A percentile compares a stretch with the other conserved stretches of the same genome.
These are phyloP conservation scores for Saxispiralis lemnorum DNA, from an alignment of 495 filamentous ascomycete species.

Conservation along the genomic window DNA sequence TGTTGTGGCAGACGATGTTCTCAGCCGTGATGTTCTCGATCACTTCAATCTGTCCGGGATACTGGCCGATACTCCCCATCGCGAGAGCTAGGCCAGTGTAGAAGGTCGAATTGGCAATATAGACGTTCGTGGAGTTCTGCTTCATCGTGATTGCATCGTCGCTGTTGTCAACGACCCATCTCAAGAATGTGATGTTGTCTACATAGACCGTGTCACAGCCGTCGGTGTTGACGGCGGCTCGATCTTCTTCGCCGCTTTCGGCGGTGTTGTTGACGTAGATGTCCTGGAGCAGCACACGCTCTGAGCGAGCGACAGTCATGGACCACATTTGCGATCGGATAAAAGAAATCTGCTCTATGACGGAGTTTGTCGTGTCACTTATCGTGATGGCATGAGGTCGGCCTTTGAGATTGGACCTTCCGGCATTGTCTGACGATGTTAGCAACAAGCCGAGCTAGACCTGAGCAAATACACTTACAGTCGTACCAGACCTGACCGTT, in stretches of 20 bases:
- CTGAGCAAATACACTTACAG: slow-evolving; percentile 5
- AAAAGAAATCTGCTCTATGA: slow-evolving; percentile 22
- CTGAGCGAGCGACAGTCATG: slow-evolving; percentile 22
- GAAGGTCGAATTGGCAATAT: slow-evolving; percentile 7
- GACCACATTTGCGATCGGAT: slow-evolving; percentile 32
- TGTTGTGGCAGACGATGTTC: slow-evolving; percentile 24
- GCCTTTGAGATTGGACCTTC: slow-evolving; percentile 26
- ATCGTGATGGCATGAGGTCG: slow-evolving; percentile 29
- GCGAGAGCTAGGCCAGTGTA: slow-evolving; percentile 19
- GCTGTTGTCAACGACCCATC: slow-evolving; percentile 14
- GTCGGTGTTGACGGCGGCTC: slow-evolving; percentile 3
- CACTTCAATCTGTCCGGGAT: slow-evolving; percentile 23
- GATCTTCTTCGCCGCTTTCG: no score
- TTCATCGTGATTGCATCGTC: slow-evolving; percentile 16
- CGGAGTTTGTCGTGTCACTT: slow-evolving; percentile 21
- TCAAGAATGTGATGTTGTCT: slow-evolving; percentile 10
- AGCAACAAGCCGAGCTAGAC: background rate
- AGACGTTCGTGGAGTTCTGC: slow-evolving; percentile 13
- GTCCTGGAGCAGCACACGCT: slow-evolving; percentile 24
- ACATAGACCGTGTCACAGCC: slow-evolving; percentile 5
- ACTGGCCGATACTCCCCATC: slow-evolving; percentile 32
- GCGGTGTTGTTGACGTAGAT: slow-evolving; percentile 27
- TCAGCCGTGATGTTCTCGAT: slow-evolving; percentile 25
- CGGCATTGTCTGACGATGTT: background rate
- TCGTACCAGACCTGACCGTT: slow-evolving; percentile 33